phyloP scores from a whole-genome alignment of 805 yeast species.

The Saccharomycopsis selenospora region DNA sequence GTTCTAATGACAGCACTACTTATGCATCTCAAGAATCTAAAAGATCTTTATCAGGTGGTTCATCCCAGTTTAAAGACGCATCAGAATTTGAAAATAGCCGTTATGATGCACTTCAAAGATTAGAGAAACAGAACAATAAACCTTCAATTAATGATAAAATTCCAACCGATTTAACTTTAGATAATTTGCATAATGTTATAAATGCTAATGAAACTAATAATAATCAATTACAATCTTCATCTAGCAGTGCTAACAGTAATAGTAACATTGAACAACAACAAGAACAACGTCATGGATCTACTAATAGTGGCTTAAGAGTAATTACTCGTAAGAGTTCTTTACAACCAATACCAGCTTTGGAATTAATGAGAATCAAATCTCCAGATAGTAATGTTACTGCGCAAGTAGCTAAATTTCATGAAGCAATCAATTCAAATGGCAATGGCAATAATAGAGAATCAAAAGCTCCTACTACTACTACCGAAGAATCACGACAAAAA shows the following conservation, averaged over 20 bases:
- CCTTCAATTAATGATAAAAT: not conserved
- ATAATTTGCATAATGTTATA: not conserved
- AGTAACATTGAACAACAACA: not conserved
- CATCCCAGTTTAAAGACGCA: not conserved
- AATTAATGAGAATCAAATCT: conserved; percentile 10
- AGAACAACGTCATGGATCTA: not conserved
- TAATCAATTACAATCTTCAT: not conserved
- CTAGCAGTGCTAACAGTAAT: not conserved
- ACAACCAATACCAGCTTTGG: conserved; percentile 12
- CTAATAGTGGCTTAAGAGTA: not conserved
- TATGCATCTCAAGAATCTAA: not conserved
- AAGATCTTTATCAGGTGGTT: not conserved
- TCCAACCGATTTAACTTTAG: not conserved
- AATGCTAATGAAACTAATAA: not conserved
- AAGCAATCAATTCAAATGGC: not conserved
- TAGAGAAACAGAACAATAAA: conserved; percentile 7
- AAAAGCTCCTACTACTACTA: not conserved
- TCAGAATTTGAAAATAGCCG: conserved; percentile 13
- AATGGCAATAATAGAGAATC: not conserved
- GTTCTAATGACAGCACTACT: not conserved
- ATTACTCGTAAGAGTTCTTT: conserved; percentile 9
- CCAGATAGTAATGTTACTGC: conserved; percentile 3
- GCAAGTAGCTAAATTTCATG: not conserved
- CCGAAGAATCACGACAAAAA: not conserved
- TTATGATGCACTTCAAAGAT: conserved; percentile 12